Base-by-base conservation (phyloP, 495 filamentous ascomycete species). In the Penicillium atrosanguineum region DNA sequence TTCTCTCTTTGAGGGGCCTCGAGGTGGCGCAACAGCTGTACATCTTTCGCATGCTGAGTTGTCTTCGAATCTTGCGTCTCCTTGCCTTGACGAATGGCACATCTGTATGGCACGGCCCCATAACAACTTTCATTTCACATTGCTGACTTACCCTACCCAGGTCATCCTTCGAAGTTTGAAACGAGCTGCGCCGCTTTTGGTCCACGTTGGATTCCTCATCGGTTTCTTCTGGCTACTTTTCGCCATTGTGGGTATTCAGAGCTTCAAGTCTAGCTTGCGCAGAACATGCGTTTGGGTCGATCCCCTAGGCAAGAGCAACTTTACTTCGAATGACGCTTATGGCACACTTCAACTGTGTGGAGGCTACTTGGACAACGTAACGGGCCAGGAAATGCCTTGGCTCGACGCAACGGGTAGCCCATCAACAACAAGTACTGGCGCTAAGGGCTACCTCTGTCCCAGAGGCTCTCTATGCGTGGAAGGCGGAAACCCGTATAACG, bases 181-280 rank as follows among this genome's bases (percentile, higher is more conserved):
- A 67, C 93, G 96, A 65, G 92, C 94, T 4, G 90, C 92, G 0
- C 94, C 94, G 15, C 75, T 96, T 41, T 85, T 99, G n/a, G 85
- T 95, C 36, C 88, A 96, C 56, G 95, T 99, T 31, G 91, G 89
- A 6, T 95, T 99, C 63, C 77, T 99, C 15, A 95, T 99, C 65
- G 85, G 90, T 23, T 99, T 99, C 73, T 99, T 99, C 68, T 99
- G 94, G 94, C 86, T 99, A 40, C 76, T 99, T 7, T 99, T 99
- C 72, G 95, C 93, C 26, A 95, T 99, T 57, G 82, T 97, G 40
- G 94, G 95, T 1, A 86, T 97, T 15, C 94, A 99, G 70, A 94
- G 88, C 70, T 99, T 99, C 81, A 99, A 99, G 69, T 88, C 91
- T 7, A 97, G 94, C 64, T 75, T 97, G 26, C 81, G 85, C 59